Conservation (phyloP, 768 basidiomycete species). For the Kwoniella europaea region DNA sequence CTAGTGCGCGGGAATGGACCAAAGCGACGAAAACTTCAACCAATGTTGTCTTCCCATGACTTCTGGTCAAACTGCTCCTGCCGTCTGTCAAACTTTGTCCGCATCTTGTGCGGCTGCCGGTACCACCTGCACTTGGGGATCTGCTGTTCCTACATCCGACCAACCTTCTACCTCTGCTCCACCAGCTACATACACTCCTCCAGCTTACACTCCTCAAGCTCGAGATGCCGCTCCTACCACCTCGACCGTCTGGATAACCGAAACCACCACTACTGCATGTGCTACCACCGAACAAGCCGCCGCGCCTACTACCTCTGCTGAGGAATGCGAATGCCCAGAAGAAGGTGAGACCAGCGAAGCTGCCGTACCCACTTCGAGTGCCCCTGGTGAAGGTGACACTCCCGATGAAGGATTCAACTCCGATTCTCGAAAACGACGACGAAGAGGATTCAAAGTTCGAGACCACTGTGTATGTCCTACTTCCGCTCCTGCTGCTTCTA, state of each 20-base stretch:
- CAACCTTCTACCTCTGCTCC: conserved; percentile 9
- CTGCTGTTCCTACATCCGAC: conserved; percentile 20
- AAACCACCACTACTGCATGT: conserved; percentile 10
- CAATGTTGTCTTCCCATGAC: conserved; percentile 27
- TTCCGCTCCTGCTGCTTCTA: conserved; percentile 1
- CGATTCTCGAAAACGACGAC: neutral
- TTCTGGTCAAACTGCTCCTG: conserved; percentile 25
- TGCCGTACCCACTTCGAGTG: neutral
- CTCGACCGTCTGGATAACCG: conserved; percentile 17
- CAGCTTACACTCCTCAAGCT: conserved; percentile 13
- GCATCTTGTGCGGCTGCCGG: conserved; percentile 9
- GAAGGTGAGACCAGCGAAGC: conserved; percentile 8
- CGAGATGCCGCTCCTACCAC: conserved; percentile 8
- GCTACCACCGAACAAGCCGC: conserved; percentile 3
- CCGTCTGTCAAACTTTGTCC: conserved; percentile 20
- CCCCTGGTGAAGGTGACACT: neutral
- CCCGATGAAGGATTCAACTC: conserved; percentile 2
- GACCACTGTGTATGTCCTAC: neutral
- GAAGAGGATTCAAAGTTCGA: conserved; percentile 7
- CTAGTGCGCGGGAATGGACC: conserved; percentile 18
- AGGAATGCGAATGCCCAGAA: conserved; percentile 10
- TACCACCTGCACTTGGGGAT: conserved; percentile 17
- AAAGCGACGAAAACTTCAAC: conserved; percentile 22
- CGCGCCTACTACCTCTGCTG: conserved; percentile 9
- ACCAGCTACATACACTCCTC: conserved; percentile 19